Evolutionary conservation across 768 basidiomycete species (phyloP).

Genomic region (Amanita phalloides): DNA sequence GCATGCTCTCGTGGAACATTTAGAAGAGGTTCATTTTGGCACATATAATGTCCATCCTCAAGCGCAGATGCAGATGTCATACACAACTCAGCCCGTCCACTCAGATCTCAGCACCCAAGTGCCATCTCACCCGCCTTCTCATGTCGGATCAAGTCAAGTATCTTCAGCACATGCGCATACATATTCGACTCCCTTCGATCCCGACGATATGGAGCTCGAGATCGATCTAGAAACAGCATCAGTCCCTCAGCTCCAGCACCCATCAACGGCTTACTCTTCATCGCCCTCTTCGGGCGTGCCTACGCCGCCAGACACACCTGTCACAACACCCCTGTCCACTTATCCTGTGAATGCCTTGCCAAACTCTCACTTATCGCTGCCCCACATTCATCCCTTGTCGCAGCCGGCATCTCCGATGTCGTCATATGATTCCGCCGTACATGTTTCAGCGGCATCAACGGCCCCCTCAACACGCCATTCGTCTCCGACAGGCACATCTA

Average conservation of each 20-base stretch:
- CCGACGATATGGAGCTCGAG: constrained; percentile 79
- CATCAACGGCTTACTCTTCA: constrained; percentile 19
- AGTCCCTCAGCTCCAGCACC: constrained; percentile 10
- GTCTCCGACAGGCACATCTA: constrained; percentile 17
- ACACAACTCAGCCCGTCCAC: constrained; percentile 28
- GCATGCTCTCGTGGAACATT: constrained; percentile 75
- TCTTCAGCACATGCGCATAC: constrained; percentile 15
- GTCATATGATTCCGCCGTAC: constrained; percentile 17
- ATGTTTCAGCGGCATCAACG: constrained; percentile 11
- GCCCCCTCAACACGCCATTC: constrained; percentile 21
- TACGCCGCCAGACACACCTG: constrained; percentile 38
- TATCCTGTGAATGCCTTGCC: constrained; percentile 25
- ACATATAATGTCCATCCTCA: constrained; percentile 33
- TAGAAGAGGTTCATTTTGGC: constrained; percentile 83
- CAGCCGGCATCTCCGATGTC: constrained; percentile 40
- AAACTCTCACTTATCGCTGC: constrained; percentile 19
- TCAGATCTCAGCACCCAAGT: constrained; percentile 17
- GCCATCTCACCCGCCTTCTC: constrained; percentile 11
- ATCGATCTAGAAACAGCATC: constrained; percentile 36
- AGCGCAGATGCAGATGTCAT: constrained; percentile 34
- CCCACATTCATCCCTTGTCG: constrained; percentile 22
- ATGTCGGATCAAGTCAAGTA: constrained; percentile 7
- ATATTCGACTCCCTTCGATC: constrained; percentile 44
- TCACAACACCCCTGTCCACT: constrained; percentile 35
- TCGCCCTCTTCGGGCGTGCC: constrained; percentile 33